Conservation (phyloP, 192 early-diverging fungal genomes). For the Gaertneriomyces sp. region DNA sequence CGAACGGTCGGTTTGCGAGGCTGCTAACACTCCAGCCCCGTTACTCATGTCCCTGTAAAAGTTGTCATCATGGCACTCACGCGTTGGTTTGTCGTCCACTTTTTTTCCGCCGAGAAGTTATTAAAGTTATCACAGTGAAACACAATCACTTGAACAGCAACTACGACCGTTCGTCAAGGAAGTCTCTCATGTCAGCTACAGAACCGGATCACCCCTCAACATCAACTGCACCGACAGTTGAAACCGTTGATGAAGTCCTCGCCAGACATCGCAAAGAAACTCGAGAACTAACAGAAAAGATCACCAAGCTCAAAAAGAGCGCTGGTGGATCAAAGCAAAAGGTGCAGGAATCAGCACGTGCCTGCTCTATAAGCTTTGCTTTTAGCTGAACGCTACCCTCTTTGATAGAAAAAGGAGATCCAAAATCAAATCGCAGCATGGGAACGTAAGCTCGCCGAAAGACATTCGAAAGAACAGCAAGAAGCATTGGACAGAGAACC, state of each 20-base stretch:
- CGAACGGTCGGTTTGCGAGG: no score
- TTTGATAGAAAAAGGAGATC: constrained; percentile 77
- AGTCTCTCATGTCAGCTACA: no score
- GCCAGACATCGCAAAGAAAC: constrained; percentile 74
- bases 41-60: no score
- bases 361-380: background rate
- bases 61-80: no score
- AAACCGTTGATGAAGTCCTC: constrained; percentile 63
- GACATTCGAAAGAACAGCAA: constrained; percentile 53
- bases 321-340: constrained; percentile 75
- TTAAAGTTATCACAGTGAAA: no score
- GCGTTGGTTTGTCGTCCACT: no score
- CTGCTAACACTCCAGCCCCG: no score
- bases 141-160: no score
- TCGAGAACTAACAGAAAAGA: constrained; percentile 64
- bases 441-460: constrained; percentile 57
- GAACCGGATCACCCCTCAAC: no score
- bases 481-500: constrained; percentile 6
- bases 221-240: background rate
- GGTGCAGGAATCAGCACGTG: constrained; percentile 13
- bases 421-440: constrained; percentile 60
- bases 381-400: background rate
- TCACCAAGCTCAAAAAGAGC: constrained; percentile 73
- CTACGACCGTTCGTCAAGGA: no score
- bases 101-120: no score